Evolutionary conservation across 31 red algal species (phyloP), one percentile per base, ranked within the genome.

Genomic region (Asparagopsis taxiformis): DNA sequence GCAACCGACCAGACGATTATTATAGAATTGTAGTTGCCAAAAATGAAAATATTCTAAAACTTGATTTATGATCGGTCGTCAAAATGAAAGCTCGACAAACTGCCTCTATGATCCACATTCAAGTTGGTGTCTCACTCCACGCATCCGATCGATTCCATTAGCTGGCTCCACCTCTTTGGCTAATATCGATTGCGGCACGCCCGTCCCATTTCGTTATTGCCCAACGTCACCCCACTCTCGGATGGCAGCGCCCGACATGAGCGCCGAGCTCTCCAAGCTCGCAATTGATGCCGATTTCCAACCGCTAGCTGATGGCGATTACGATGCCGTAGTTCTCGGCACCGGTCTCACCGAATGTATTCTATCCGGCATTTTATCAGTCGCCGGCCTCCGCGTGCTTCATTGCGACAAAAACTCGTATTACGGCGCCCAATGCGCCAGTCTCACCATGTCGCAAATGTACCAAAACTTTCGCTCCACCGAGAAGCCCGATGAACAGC

Each of bases 321-420:
- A 98, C 59, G 95, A 98, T 46, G 95, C 87, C 33, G 74, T 98
- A 55, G 90, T 98, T 15, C 82, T 94, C 25, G 95, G 95, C 30
- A 98, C 95, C 5, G 95, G 95, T 55, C 69, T 98, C 39, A 98
- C 90, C 35, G 95, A 98, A 55, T 98, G 95, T 62, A 88, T 98
- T 48, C 67, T 98, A 3, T 86, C 77, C 46, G 95, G 95, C n/a
- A 84, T 98, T 66, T 70, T 98, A 21, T 90, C 82, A 19, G 84
- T 94, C 11, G 72, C 71, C 37, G 95, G 95, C 15, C 41, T 91
- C 32, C 89, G 88, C 32, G 91, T 98, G 34, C 79, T 97, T 21
- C 90, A 98, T 37, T 80, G 83, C 57, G 95, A 98, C 66, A 71
- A 74, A 35, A 98, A 98, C 73, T 68, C 80, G 39, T 98, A 98